These are phyloP conservation scores for Pseudoperonospora humuli DNA, from an alignment of 352 stramenopile species.

Conservation along the genomic window DNA sequence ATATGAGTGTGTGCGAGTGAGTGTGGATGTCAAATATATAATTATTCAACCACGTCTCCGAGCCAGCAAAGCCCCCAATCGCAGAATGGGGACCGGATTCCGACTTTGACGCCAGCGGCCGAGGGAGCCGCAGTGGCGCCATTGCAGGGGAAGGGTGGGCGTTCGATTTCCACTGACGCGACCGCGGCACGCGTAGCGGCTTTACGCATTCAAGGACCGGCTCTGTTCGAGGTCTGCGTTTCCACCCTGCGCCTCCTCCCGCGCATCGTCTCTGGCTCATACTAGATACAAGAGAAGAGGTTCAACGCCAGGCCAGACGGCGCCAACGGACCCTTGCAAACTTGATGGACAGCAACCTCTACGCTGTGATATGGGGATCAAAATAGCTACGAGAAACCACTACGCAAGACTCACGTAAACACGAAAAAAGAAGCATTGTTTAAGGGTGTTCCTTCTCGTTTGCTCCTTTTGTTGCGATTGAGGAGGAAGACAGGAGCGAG, in stretches of 20 bases:
- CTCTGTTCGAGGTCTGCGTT: slow-evolving; percentile 1
- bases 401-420: slow-evolving; percentile 1
- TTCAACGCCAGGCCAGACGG: slow-evolving; percentile 4
- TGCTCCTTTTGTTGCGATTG: neutral
- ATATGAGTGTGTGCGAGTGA: too few species aligned
- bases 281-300: slow-evolving; percentile 1
- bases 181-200: slow-evolving; percentile 2
- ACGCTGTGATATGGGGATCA: neutral
- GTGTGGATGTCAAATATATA: neutral
- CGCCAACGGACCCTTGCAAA: slow-evolving; percentile 6
- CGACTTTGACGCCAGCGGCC: slow-evolving; percentile 18
- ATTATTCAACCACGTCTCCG: neutral
- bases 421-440: too few species aligned
- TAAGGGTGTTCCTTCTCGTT: neutral
- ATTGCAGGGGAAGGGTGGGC: slow-evolving; percentile 26
- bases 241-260: slow-evolving; percentile 9
- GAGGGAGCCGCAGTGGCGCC: slow-evolving; percentile 26
- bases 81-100: slow-evolving; percentile 29
- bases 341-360: slow-evolving; percentile 7
- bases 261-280: slow-evolving; percentile 6
- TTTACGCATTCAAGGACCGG: neutral
- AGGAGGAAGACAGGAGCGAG: neutral
- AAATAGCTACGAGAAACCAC: neutral
- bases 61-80: slow-evolving; percentile 23
- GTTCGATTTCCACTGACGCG: slow-evolving; percentile 20